Percentiles rank a stretch among this genome's conserved stretches.
Conservation (phyloP, 163 green algal species). For the Scenedesmus sp. region DNA sequence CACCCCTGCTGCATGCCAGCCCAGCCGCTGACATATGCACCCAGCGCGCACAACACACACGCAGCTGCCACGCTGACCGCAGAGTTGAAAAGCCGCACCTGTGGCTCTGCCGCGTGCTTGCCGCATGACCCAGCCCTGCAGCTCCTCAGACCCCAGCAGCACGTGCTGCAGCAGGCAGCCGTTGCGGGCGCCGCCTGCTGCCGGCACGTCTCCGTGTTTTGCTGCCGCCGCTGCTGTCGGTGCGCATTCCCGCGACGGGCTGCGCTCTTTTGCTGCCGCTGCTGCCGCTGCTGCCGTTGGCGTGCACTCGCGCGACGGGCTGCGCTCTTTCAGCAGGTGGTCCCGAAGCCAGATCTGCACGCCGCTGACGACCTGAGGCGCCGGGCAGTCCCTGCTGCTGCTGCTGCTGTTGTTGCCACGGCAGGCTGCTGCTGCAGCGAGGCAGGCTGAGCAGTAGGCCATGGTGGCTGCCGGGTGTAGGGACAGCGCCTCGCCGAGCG, state of each 20-base stretch:
- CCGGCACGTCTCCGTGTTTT: too few species aligned
- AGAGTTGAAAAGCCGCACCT: neutral
- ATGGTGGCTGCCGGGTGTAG: conserved; percentile 33
- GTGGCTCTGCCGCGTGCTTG: conserved; percentile 19
- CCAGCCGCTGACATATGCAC: too few species aligned
- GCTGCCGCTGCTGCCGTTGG: neutral
- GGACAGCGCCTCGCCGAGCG: conserved; percentile 1
- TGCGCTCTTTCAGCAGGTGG: conserved; percentile 18
- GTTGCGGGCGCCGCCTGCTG: neutral
- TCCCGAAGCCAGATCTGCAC: conserved; percentile 34
- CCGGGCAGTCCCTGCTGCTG: neutral
- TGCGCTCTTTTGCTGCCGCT: neutral
- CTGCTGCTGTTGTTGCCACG: neutral
- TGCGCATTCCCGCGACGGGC: neutral
- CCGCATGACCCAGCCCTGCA: conserved; percentile 38
- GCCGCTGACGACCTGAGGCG: neutral
- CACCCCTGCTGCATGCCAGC: too few species aligned
- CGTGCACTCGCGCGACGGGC: conserved; percentile 22
- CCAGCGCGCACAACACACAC: too few species aligned
- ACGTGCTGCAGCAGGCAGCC: neutral
- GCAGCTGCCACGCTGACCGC: too few species aligned
- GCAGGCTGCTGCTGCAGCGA: conserved; percentile 5
- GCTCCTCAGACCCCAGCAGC: conserved; percentile 24
- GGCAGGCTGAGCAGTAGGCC: conserved; percentile 24
- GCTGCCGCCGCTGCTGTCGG: neutral